A percentile compares a stretch with the other conserved stretches of the same genome.
These are phyloP conservation scores for Kwoniella mangroviensis DNA, from an alignment of 768 basidiomycete species.

Conservation along the genomic window DNA sequence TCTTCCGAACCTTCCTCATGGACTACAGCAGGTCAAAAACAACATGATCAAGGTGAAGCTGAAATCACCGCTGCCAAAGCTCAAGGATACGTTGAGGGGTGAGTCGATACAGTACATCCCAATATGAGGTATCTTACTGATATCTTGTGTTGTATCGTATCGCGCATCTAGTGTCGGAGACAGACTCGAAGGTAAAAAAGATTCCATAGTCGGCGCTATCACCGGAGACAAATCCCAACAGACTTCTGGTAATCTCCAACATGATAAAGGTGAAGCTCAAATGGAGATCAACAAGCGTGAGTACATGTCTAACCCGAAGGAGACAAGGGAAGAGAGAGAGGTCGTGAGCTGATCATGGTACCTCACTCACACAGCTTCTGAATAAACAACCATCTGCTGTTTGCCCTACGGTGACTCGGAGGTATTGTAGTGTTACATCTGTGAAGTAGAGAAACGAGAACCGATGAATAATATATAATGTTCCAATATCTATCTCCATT, in stretches of 20 bases:
- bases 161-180: constrained; percentile 40
- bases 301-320: neutral
- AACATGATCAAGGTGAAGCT: constrained; percentile 55
- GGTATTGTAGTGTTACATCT: no score
- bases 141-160: neutral
- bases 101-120: constrained; percentile 12
- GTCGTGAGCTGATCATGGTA: neutral
- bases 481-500: no score
- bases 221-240: constrained; percentile 56
- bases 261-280: constrained; percentile 46
- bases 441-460: neutral
- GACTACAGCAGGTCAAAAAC: constrained; percentile 54
- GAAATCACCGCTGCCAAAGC: constrained; percentile 57
- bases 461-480: neutral
- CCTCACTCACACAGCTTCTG: constrained; percentile 5
- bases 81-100: constrained; percentile 56
- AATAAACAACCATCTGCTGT: neutral
- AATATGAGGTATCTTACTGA: neutral
- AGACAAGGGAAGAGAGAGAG: no score
- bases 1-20: constrained; percentile 51
- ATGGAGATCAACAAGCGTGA: constrained; percentile 40
- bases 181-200: constrained; percentile 55
- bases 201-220: constrained; percentile 54
- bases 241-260: constrained; percentile 49
- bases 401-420: no score